Base-by-base conservation (phyloP, 208 protist species). In the Acanthamoeba lenticulata region DNA sequence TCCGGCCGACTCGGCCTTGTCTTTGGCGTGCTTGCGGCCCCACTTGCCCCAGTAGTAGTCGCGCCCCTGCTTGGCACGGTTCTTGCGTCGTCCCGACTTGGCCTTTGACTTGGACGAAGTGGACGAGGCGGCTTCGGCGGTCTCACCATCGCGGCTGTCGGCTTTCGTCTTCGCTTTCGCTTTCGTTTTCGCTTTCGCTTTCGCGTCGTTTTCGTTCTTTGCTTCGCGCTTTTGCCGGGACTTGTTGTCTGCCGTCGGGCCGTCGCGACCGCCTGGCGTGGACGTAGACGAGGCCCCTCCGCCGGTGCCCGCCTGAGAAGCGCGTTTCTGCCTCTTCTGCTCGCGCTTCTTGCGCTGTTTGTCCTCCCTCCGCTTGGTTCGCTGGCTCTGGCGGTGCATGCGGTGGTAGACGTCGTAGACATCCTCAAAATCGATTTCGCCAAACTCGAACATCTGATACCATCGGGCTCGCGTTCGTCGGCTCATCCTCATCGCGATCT, bases 371-470 rank as follows among this genome's bases (percentile, higher is more conserved):
- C 42, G 38, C 36, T 44, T 79, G 36, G 67, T n/a, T 32, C 42
- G 38, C 32, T 24, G 4, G 4, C 42, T n/a, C 11, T 4, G 3
- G 36, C 67, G 29, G 29, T 44, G 67, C 13, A 49, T 47, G 24
- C 42, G 72, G 6, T 47, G 21, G 29, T 52, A 83, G 27, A 83
- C 32, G 72, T 83, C 72, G 72, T 83, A 83, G 34, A 83, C 32
- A n/a, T 83, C 72, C 72, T 83, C 72, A 38, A 83, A 47, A 44
- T 83, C 72, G 9, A 83, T n/a, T 29, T 83, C 72, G 13, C 72
- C 72, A 38, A 49, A 13, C 21, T 83, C 38, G 38, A 17, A 83
- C 72, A 83, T 83, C 9, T 34, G 13, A 83, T 83, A 83, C 72
- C 72, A 83, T 19, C 13, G 44, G 38, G 34, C 15, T 38, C 40